Evolutionary conservation across 768 basidiomycete species (phyloP), one percentile per base, ranked within the genome.

Genomic region (Xerocomellus amylosporus): DNA sequence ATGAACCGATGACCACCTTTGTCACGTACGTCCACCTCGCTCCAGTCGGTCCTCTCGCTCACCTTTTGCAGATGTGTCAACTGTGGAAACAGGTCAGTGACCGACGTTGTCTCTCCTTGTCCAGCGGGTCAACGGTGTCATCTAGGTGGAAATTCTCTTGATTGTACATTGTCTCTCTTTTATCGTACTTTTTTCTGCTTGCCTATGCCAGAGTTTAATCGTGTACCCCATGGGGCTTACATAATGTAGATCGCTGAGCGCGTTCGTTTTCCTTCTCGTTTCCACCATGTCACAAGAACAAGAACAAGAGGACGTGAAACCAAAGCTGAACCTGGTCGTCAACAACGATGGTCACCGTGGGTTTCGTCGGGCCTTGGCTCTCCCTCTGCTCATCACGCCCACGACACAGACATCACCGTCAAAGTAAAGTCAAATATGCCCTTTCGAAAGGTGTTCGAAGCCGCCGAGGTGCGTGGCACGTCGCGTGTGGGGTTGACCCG

Each of bases 1-100:
- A 98, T 75, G 97, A 98, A 74, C 95, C 96, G 22, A 98, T 98
- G 95, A 98, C 96, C 3, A 95, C 93, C 19, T 96, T 94, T 68
- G 91, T 94, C 61, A 93, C 90, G 84, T 92, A 73, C 58, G 79
- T 76, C 30, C 19, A 1, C 14, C 24, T 36, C 8, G n/a, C 50
- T 26, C 39, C 28, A 20, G 28, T 10, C 26, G 28, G 14, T 38
- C 28, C 44, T n/a, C 20, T 42, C 28, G 38, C 49, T 55, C 10
- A 57, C 53, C 41, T 46, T 17, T 0, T 56, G 43, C 58, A 84
- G 84, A 50, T 89, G 88, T 71, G 79, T 81, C 50, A 81, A 82
- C 59, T 89, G 87, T 65, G 80, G 81, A 64, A 79, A 86, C 66
- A 76, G 79, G 79, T 80, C 49, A 57, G 69, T 72, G 19, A n/a